Evolutionary conservation across 78 protist genomes (phyloP).

Genomic region (Pirum gemmata): DNA sequence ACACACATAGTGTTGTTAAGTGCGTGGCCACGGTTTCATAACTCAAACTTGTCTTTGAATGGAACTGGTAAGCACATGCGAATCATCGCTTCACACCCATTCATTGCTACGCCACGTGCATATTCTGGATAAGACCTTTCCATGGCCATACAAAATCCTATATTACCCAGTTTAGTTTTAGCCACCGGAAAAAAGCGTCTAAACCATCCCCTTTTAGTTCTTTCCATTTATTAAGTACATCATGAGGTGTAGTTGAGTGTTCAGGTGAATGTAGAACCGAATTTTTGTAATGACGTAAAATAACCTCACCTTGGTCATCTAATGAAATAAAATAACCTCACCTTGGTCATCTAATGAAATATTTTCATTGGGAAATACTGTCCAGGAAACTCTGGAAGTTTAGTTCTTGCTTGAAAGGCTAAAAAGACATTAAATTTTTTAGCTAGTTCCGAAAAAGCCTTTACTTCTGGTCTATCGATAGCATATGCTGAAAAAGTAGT

Average conservation of each 20-base stretch:
- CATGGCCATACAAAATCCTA: background rate
- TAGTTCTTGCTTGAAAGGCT: background rate
- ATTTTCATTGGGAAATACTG: background rate
- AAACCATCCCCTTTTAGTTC: background rate
- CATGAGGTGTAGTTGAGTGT: background rate
- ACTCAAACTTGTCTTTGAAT: background rate
- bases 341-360: background rate
- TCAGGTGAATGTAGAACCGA: background rate
- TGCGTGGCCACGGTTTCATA: background rate
- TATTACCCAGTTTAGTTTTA: background rate
- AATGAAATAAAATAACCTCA: background rate
- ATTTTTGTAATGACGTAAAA: background rate
- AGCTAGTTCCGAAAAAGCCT: background rate
- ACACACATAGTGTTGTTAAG: background rate
- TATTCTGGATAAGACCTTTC: background rate
- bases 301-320: background rate
- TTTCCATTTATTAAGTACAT: background rate
- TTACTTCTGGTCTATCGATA: background rate
- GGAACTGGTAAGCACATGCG: background rate
- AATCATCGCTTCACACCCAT: background rate
- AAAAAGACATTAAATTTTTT: background rate
- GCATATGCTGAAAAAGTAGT: too few species aligned
- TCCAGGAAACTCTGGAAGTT: background rate
- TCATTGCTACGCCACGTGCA: background rate
- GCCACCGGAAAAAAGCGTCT: background rate